Evolutionary conservation across 176 grass and related monocot genomes (phyloP).

Genomic region (Pontederia paniculata): DNA sequence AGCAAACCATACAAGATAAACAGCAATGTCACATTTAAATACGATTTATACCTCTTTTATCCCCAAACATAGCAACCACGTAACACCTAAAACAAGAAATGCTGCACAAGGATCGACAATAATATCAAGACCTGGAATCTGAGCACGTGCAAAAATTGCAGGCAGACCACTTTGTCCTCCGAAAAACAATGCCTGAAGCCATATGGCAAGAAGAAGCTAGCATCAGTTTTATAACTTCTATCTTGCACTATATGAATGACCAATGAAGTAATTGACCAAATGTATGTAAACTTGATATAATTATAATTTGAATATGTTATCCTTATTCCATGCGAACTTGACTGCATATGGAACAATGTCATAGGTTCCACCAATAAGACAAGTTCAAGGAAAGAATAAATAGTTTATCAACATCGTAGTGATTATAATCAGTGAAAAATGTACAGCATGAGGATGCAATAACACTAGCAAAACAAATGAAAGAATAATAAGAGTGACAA

Average conservation of each 20-base stretch:
- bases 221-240: background rate
- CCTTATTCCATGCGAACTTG: no score
- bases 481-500: no score
- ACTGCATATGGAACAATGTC: no score
- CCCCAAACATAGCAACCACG: slow-evolving; percentile 66
- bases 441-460: no score
- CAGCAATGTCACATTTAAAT: background rate
- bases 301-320: background rate
- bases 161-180: slow-evolving; percentile 71
- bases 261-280: background rate
- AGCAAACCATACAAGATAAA: slow-evolving; percentile 1
- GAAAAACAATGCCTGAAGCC: slow-evolving; percentile 65
- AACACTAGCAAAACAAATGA: no score
- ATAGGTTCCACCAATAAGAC: no score
- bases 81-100: slow-evolving; percentile 77
- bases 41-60: slow-evolving; percentile 64
- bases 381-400: no score
- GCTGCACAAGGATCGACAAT: slow-evolving; percentile 80
- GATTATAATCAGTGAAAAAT: no score
- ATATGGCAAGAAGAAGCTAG: background rate
- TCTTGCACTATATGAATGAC: slow-evolving; percentile 4
- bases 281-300: background rate
- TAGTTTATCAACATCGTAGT: no score
- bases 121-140: slow-evolving; percentile 50
- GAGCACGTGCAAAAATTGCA: slow-evolving; percentile 47